A percentile compares a stretch with the other conserved stretches of the same genome.
These are phyloP conservation scores for Marchantia polymorpha DNA, from an alignment of 225 moss, liverwort and hornwort genomes.

Conservation along the genomic window DNA sequence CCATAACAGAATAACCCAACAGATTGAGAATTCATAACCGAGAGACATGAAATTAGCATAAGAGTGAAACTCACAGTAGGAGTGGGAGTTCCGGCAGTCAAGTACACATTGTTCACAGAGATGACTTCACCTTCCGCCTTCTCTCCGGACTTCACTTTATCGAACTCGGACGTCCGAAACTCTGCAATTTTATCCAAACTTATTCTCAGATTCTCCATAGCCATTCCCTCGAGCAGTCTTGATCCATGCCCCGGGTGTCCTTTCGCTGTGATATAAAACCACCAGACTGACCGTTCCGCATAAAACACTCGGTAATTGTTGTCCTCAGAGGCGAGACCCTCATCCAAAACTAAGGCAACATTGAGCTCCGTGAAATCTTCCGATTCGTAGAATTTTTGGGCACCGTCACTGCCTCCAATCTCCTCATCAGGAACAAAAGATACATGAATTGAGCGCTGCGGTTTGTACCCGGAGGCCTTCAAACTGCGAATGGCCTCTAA, in stretches of 20 bases:
- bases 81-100: slow-evolving; percentile 76
- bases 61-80: slow-evolving; percentile 48
- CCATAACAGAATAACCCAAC: too few relatives aligned
- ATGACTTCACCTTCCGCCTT: slow-evolving; percentile 71
- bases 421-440: slow-evolving; percentile 92
- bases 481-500: slow-evolving; percentile 77
- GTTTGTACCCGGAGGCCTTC: slow-evolving; percentile 60
- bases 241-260: slow-evolving; percentile 93
- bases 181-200: slow-evolving; percentile 66
- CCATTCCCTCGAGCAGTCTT: slow-evolving; percentile 77
- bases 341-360: slow-evolving; percentile 67
- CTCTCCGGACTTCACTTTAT: slow-evolving; percentile 66
- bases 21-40: too few relatives aligned
- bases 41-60: neutral
- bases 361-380: slow-evolving; percentile 66
- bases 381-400: slow-evolving; percentile 50
- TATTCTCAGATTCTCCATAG: slow-evolving; percentile 72
- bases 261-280: slow-evolving; percentile 64
- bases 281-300: slow-evolving; percentile 72
- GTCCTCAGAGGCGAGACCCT: slow-evolving; percentile 62
- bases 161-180: slow-evolving; percentile 62
- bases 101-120: slow-evolving; percentile 66
- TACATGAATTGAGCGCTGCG: slow-evolving; percentile 65
- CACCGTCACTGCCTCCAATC: slow-evolving; percentile 73
- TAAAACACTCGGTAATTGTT: slow-evolving; percentile 64